Evolutionary conservation across 805 yeast species (phyloP).

Genomic region (Hanseniaspora taiwanica): DNA sequence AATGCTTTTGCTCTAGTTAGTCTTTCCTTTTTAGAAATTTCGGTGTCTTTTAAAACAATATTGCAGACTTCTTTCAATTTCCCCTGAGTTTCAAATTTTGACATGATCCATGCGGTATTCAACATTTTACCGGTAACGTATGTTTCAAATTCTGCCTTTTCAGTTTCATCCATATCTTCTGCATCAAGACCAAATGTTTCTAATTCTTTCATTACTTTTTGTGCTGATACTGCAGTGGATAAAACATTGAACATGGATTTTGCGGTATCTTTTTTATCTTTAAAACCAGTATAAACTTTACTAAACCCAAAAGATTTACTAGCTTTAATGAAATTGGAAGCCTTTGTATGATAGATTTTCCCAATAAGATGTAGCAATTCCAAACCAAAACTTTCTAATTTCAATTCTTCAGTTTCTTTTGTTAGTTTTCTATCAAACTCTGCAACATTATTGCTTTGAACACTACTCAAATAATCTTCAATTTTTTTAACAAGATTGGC

Average conservation of each 20-base stretch:
- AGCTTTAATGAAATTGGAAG: conserved; percentile 58
- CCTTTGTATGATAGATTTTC: conserved; percentile 59
- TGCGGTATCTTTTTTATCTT: conserved; percentile 72
- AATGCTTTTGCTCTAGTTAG: conserved; percentile 70
- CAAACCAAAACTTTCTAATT: conserved; percentile 90
- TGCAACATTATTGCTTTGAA: conserved; percentile 32
- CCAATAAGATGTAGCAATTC: conserved; percentile 81
- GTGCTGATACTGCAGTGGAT: conserved; percentile 81
- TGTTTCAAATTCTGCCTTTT: conserved; percentile 68
- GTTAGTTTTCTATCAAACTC: conserved; percentile 39
- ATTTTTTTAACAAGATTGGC: conserved; percentile 35
- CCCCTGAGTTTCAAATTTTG: conserved; percentile 71
- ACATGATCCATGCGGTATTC: conserved; percentile 92
- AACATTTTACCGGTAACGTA: conserved; percentile 76
- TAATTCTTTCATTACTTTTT: conserved; percentile 61
- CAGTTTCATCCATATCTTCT: conserved; percentile 38
- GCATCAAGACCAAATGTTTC: conserved; percentile 52
- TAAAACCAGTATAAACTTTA: conserved; percentile 66
- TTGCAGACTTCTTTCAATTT: conserved; percentile 77
- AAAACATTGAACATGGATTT: conserved; percentile 76
- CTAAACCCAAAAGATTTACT: conserved; percentile 78
- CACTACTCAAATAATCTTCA: conserved; percentile 31
- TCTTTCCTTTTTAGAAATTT: conserved; percentile 46
- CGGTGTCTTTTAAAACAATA: conserved; percentile 56
- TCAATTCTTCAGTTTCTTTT: conserved; percentile 63